These are phyloP conservation scores for Pseudocercospora vitis DNA, from an alignment of 2,329 filamentous ascomycete genomes.

Conservation along the genomic window DNA sequence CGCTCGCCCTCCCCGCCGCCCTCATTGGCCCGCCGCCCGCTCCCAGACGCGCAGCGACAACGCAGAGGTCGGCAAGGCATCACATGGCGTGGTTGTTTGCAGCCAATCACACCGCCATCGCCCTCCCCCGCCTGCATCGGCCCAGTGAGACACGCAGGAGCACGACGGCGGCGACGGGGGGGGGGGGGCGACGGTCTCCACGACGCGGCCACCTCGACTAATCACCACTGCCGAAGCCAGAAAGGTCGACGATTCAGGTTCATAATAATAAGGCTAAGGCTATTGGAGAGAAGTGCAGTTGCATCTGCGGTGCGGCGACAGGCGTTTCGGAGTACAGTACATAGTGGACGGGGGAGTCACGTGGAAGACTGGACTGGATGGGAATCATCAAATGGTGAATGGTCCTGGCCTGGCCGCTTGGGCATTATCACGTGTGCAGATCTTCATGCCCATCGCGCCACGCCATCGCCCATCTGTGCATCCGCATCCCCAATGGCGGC, in stretches of 20 bases:
- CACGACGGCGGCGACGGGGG: too few relatives aligned
- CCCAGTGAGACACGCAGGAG: slow-evolving; percentile 1
- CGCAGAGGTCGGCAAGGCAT: background rate
- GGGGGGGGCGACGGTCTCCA: slow-evolving; percentile 8
- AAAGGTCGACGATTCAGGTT: background rate
- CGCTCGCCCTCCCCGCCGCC: background rate
- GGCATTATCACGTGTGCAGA: slow-evolving; percentile 1
- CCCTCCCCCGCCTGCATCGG: too few relatives aligned
- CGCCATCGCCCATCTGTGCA: background rate
- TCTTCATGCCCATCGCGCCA: background rate
- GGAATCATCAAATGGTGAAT: too few relatives aligned
- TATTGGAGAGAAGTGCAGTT: background rate
- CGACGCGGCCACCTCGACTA: slow-evolving; percentile 8
- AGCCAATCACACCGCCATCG: background rate
- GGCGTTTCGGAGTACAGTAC: background rate
- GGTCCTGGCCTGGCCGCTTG: background rate
- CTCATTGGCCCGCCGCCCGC: background rate
- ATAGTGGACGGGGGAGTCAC: too few relatives aligned
- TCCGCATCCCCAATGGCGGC: background rate
- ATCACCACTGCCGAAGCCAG: slow-evolving; percentile 4
- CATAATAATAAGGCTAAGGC: background rate
- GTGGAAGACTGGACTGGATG: too few relatives aligned
- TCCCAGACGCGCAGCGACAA: too few relatives aligned
- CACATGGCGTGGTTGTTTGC: slow-evolving; percentile 1
- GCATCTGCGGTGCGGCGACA: slow-evolving; percentile 5